These are phyloP conservation scores for Ustilaginoidea virens DNA, from an alignment of 2,329 filamentous ascomycete genomes.

Conservation along the genomic window DNA sequence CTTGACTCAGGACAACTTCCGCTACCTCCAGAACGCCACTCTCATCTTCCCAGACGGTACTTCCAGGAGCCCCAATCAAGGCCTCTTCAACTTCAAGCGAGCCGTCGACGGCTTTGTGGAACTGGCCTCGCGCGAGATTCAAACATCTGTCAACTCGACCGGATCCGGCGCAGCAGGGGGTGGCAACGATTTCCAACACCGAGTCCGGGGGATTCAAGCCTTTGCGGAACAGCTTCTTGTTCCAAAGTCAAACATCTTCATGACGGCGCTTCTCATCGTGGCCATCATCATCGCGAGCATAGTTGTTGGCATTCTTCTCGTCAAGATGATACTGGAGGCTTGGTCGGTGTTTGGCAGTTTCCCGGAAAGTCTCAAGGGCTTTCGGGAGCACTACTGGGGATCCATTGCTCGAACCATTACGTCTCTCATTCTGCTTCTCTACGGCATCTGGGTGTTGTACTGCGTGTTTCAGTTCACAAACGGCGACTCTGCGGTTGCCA, in stretches of 20 bases:
- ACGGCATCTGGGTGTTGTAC: conserved; percentile 90
- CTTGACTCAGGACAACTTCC: conserved; percentile 62
- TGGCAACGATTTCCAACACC: conserved; percentile 21
- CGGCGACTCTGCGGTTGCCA: conserved; percentile 89
- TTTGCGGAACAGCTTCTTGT: conserved; percentile 76
- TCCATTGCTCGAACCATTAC: conserved; percentile 80
- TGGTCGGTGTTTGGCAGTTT: conserved; percentile 87
- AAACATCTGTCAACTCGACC: conserved; percentile 28
- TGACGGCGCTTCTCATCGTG: conserved; percentile 83
- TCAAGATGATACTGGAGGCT: conserved; percentile 80
- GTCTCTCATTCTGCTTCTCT: conserved; percentile 77
- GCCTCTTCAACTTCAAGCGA: conserved; percentile 36
- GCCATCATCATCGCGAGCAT: conserved; percentile 76
- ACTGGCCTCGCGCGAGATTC: conserved; percentile 37
- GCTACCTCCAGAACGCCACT: conserved; percentile 59
- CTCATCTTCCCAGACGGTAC: conserved; percentile 53
- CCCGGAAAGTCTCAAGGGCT: conserved; percentile 61
- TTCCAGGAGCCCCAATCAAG: conserved; percentile 24
- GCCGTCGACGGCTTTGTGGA: conserved; percentile 27
- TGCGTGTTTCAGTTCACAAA: conserved; percentile 91
- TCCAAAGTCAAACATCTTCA: conserved; percentile 82
- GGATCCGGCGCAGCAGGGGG: conserved; percentile 11
- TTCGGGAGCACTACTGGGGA: conserved; percentile 95
- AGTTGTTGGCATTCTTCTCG: conserved; percentile 69
- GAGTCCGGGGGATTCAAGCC: conserved; percentile 62